Percentiles rank a stretch among this genome's conserved stretches.
Conservation (phyloP, 1,284 basidiomycete species). For the Moesziomyces antarcticus region DNA sequence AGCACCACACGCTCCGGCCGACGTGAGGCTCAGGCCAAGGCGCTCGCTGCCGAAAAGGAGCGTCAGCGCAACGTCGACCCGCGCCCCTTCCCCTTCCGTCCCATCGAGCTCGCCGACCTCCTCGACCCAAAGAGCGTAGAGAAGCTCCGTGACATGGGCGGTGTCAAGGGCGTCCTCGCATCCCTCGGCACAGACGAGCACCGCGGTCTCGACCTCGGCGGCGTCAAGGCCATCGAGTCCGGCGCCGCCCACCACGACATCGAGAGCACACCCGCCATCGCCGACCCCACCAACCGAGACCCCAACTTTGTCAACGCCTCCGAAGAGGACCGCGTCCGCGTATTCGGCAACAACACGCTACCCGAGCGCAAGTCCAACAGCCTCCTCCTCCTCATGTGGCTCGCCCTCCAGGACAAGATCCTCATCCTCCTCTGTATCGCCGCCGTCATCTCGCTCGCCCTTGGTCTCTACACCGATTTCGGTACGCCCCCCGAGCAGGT, state of each 20-base stretch:
- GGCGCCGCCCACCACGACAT: conserved; percentile 25
- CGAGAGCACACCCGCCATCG: conserved; percentile 15
- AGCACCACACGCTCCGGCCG: conserved; percentile 43
- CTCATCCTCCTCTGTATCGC: conserved; percentile 88
- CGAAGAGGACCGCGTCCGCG: conserved; percentile 51
- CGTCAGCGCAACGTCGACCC: conserved; percentile 57
- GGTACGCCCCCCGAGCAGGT: conserved; percentile 75
- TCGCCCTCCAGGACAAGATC: conserved; percentile 94
- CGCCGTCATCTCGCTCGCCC: conserved; percentile 89
- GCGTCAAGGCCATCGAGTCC: conserved; percentile 37
- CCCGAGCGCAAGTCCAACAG: conserved; percentile 82
- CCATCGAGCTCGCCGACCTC: conserved; percentile 82
- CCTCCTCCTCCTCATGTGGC: conserved; percentile 87
- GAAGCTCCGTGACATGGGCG: conserved; percentile 79
- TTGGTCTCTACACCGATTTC: conserved; percentile 93
- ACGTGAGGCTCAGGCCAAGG: conserved; percentile 48
- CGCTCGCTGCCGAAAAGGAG: conserved; percentile 48
- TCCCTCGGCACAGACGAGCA: conserved; percentile 80
- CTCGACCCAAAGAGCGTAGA: conserved; percentile 86
- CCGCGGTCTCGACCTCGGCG: conserved; percentile 53
- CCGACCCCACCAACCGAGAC: conserved; percentile 14
- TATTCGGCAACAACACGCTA: conserved; percentile 86
- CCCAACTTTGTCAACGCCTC: conserved; percentile 47
- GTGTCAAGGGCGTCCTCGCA: conserved; percentile 76
- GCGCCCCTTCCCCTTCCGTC: conserved; percentile 70